Conservation (phyloP, 192 early-diverging fungal species). For the Umbelopsis vinacea region DNA sequence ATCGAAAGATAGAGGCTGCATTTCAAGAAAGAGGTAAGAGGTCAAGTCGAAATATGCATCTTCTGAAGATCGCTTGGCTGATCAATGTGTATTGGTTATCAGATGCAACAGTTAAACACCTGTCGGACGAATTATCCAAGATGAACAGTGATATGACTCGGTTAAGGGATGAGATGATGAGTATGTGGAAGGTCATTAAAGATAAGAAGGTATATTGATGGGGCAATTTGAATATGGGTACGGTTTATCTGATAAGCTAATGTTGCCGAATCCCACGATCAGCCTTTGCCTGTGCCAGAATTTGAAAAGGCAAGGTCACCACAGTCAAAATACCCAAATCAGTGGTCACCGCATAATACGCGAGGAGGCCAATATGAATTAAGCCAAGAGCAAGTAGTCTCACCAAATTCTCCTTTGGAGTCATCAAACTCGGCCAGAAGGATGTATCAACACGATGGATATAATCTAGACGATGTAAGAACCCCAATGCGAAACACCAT, state of each 20-base stretch:
- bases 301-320: constrained; percentile 7
- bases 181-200: constrained; percentile 45
- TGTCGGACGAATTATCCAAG: constrained; percentile 45
- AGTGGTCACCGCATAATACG: constrained; percentile 13
- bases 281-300: constrained; percentile 11
- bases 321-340: not conserved
- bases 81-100: not conserved
- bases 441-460: not conserved
- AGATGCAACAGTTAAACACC: constrained; percentile 44
- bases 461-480: not conserved
- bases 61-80: not conserved
- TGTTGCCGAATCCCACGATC: too few species aligned
- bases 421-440: not conserved
- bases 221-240: not conserved
- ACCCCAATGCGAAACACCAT: not conserved
- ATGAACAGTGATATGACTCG: constrained; percentile 44
- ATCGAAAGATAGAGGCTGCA: constrained; percentile 51
- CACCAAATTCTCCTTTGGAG: not conserved
- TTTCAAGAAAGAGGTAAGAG: constrained; percentile 51
- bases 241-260: not conserved
- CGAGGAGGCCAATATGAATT: constrained; percentile 12
- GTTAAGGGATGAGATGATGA: constrained; percentile 48
- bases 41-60: not conserved
- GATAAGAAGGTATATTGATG: constrained; percentile 47
- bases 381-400: not conserved